These are phyloP conservation scores for Fragaria vesca DNA, from an alignment of 306 rosid genomes.

Conservation along the genomic window DNA sequence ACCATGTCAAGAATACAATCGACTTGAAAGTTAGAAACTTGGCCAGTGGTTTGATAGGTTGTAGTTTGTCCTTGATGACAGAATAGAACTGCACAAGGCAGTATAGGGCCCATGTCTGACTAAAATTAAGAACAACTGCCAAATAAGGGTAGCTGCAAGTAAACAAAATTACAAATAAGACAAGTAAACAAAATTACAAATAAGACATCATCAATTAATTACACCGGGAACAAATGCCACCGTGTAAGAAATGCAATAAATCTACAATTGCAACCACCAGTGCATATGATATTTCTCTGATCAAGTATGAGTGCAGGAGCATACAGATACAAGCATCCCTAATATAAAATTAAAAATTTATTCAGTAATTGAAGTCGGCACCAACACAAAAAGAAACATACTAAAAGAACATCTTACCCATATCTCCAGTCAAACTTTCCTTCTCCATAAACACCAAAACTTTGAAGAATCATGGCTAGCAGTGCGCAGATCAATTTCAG, in stretches of 20 bases:
- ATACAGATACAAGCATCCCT: no score
- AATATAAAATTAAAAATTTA: no score
- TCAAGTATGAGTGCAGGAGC: background rate
- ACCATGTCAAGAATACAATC: conserved; percentile 94
- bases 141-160: conserved; percentile 89
- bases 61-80: conserved; percentile 80
- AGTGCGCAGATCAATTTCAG: conserved; percentile 91
- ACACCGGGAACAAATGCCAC: background rate
- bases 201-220: conserved; percentile 14
- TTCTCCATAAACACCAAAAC: conserved; percentile 95
- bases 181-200: conserved; percentile 30
- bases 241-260: background rate
- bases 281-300: conserved; percentile 8
- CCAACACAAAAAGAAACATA: background rate
- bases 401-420: conserved; percentile 55
- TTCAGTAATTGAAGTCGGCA: conserved; percentile 1
- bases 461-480: conserved; percentile 88
- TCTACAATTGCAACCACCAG: conserved; percentile 1
- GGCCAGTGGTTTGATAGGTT: conserved; percentile 87
- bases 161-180: conserved; percentile 32
- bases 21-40: conserved; percentile 90
- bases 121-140: conserved; percentile 91
- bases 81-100: conserved; percentile 97
- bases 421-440: conserved; percentile 92
- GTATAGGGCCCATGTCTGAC: conserved; percentile 98